Conservation (phyloP, 2,329 filamentous ascomycete species). For the Apiospora pterosperma region DNA sequence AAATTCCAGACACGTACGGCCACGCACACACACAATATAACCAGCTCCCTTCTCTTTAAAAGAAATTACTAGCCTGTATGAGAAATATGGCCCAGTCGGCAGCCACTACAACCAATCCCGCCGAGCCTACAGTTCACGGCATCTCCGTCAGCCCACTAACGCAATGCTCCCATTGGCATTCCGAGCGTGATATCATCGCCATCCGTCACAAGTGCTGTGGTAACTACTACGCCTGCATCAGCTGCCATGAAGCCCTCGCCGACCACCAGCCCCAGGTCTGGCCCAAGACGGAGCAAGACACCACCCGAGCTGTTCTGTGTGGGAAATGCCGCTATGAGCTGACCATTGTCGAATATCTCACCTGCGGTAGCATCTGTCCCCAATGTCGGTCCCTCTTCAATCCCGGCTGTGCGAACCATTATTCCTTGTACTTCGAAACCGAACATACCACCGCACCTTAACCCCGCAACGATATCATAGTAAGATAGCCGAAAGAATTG, state of each 20-base stretch:
- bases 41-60: not conserved
- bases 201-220: conserved; percentile 20
- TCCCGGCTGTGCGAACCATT: conserved; percentile 18
- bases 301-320: conserved; percentile 16
- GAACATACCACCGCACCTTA: not conserved
- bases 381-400: conserved; percentile 17
- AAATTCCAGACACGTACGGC: not conserved
- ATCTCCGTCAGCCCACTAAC: conserved; percentile 14
- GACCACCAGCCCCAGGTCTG: conserved; percentile 13
- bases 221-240: conserved; percentile 21
- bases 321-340: conserved; percentile 15
- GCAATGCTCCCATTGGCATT: conserved; percentile 20
- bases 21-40: not conserved
- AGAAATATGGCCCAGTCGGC: not conserved
- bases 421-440: conserved; percentile 17
- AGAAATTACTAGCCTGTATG: not conserved
- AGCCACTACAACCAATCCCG: not conserved
- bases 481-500: not conserved
- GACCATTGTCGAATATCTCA: conserved; percentile 17
- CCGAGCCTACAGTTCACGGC: conserved; percentile 12
- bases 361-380: conserved; percentile 12
- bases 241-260: conserved; percentile 17
- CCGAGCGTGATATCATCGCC: conserved; percentile 19
- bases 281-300: conserved; percentile 10
- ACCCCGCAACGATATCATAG: not conserved